Evolutionary conservation across 805 yeast species (phyloP), one percentile per base, ranked within the genome.

Genomic region (Saccharomycopsis sp.): DNA sequence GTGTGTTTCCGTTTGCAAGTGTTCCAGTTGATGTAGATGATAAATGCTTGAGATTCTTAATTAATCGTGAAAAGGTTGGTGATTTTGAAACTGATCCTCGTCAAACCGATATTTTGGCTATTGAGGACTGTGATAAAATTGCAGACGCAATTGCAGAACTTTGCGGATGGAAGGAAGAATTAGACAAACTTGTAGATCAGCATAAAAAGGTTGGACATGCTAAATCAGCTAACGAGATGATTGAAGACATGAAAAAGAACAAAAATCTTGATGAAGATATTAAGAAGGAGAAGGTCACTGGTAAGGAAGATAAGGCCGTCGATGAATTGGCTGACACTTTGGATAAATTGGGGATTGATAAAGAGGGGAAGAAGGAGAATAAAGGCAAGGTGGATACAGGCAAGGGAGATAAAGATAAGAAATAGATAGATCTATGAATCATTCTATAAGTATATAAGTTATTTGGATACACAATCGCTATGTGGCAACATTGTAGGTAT

Each of bases 1-100:
- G 92, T 0, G 98, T 93, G 0, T 83, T 83, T 63, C 99, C 99
- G 1, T 93, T 93, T 77, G 97, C 97, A 0, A 76, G 83, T 8
- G 73, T 93, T 55, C 97, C 97, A 0, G 71, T 80, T 1, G 91
- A 87, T 65, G 80, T 86, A 0, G 75, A 76, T 2, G 65, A 66
- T 1, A 66, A 70, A 1, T 71, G 81, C 19, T 68, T 75, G 2
- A 75, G 99, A 61, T 83, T 85, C 0, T 76, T 93, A 58, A 77
- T 90, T 41, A 93, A 93, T 68, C 78, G 79, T 56, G 97, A 89
- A 60, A 66, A 72, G 0, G 97, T 89, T 14, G 98, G 98, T 2
- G 86, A 83, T 64, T 87, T 87, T 65, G 66, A 68, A 52, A 65
- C 73, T 15, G 73, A 78, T 19, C 76, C 80, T 3, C 76, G 96